Evolutionary conservation across 2,329 filamentous ascomycete genomes (phyloP).

Genomic region (Fusarium avenaceum): DNA sequence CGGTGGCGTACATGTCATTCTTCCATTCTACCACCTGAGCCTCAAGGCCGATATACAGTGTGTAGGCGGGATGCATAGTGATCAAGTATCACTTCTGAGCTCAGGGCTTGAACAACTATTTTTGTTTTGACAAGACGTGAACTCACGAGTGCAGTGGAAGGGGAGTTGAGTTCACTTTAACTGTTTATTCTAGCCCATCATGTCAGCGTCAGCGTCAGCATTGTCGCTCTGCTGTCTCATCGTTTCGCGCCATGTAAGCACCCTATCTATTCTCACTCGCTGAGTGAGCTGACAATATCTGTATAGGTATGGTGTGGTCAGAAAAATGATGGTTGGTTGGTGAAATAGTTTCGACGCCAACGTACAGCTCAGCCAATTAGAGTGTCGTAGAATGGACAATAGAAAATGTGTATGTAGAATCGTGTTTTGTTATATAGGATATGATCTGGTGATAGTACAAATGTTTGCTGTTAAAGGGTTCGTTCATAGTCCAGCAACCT

Average conservation of each 20-base stretch:
- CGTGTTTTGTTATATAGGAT: not conserved
- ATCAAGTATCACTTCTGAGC: not conserved
- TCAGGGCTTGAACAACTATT: not conserved
- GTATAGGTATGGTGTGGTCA: not conserved
- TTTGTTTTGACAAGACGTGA: not conserved
- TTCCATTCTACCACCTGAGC: constrained; percentile 19
- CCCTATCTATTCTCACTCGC: constrained; percentile 8
- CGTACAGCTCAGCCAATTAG: not conserved
- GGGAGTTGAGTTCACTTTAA: not conserved
- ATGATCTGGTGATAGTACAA: not conserved
- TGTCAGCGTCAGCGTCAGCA: constrained; percentile 12
- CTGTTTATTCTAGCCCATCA: not conserved
- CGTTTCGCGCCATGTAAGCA: constrained; percentile 3
- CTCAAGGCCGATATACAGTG: constrained; percentile 24
- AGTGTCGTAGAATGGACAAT: not conserved
- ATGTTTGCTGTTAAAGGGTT: not conserved
- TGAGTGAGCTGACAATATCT: constrained; percentile 20
- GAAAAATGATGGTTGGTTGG: not conserved
- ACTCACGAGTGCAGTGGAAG: not conserved
- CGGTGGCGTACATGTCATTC: not conserved
- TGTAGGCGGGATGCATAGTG: constrained; percentile 34
- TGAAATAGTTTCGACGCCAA: constrained; percentile 5
- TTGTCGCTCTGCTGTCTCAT: not conserved
- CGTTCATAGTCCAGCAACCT: too few species aligned
- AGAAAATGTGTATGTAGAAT: not conserved